These are phyloP conservation scores for Penicillium sp. DNA, from an alignment of 2,329 filamentous ascomycete species.

Conservation along the genomic window DNA sequence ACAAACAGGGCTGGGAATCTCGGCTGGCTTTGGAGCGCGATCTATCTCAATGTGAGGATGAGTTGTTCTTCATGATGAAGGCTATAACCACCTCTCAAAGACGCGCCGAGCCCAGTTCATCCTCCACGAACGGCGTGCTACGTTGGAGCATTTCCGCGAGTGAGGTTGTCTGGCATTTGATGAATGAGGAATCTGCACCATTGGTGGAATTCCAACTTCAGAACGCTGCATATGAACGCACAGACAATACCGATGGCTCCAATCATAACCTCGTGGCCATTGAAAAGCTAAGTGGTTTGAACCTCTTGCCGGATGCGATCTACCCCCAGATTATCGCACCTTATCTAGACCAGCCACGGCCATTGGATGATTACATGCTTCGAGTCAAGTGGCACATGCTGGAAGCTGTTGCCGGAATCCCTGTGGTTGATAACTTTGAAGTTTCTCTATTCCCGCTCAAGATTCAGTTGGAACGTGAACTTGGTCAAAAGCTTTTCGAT, in stretches of 20 bases:
- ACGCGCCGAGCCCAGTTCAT: slow-evolving; percentile 67
- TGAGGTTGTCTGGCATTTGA: slow-evolving; percentile 96
- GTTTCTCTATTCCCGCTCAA: slow-evolving; percentile 91
- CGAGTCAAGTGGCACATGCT: slow-evolving; percentile 97
- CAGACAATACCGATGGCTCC: slow-evolving; percentile 94
- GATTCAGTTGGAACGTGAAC: slow-evolving; percentile 88
- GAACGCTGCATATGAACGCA: slow-evolving; percentile 89
- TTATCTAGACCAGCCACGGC: slow-evolving; percentile 69
- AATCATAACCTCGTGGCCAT: slow-evolving; percentile 92
- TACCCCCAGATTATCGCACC: slow-evolving; percentile 97
- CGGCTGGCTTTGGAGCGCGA: slow-evolving; percentile 86
- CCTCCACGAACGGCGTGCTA: slow-evolving; percentile 75
- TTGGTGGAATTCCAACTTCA: slow-evolving; percentile 91
- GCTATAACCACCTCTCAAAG: slow-evolving; percentile 96
- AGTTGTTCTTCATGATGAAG: slow-evolving; percentile 99
- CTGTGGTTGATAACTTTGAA: slow-evolving; percentile 95
- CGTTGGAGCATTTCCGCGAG: slow-evolving; percentile 92
- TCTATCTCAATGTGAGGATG: slow-evolving; percentile 85
- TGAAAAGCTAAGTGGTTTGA: slow-evolving; percentile 82
- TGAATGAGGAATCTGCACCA: slow-evolving; percentile 82
- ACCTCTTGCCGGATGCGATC: slow-evolving; percentile 83
- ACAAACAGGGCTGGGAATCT: slow-evolving; percentile 89
- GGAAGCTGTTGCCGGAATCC: slow-evolving; percentile 95
- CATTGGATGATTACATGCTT: slow-evolving; percentile 74
- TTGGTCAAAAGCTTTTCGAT: slow-evolving; percentile 90